Evolutionary conservation across 2,329 filamentous ascomycete genomes (phyloP), one percentile per base, ranked within the genome.

Genomic region (Penicillium sp.): DNA sequence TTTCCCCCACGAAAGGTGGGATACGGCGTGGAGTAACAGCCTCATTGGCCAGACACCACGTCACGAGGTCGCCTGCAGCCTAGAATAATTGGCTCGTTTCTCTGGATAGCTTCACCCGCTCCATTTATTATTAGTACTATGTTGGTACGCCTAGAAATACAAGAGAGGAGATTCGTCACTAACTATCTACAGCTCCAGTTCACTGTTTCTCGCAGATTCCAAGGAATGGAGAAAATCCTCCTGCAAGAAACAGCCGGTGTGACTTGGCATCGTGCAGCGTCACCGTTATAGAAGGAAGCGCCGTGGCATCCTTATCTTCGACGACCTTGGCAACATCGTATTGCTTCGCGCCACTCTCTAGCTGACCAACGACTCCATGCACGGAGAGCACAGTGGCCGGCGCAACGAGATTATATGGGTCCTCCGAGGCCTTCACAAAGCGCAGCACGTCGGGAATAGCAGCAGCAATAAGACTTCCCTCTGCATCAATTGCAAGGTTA

Each of bases 401-500:
- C 61, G 50, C 65, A 62, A 48, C 61, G 42, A 33, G 57, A 5
- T 64, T 57, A 12, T 64, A 58, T n/a, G 64, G 66, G 28, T 66
- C 60, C 23, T 64, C 61, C 6, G 63, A 64, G 14, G 55, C 57
- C 26, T 62, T 49, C 8, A 62, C 3, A 20, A 66, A 60, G 21
- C 62, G 60, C 5, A 65, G 43, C 1, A 55, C 5, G 43, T 70
- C 63, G 0, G 73, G 71, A 45, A 75, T 57, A 3, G 62, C 65
- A 3, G 70, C 70, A 2, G 62, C 70, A 55, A 66, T 66, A 35
- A 75, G 64, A 33, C 72, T 66, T 1, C 72, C 71, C 21, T 71
- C 64, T 3, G 57, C 59, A 55, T 75, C 72, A n/a, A 73, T 57
- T 1, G 66, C 68, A 8, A 74, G 53, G 40, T 74, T 74, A 55